These are phyloP conservation scores for Malassezia pachydermatis DNA, from an alignment of 1,284 basidiomycete genomes.

Conservation along the genomic window DNA sequence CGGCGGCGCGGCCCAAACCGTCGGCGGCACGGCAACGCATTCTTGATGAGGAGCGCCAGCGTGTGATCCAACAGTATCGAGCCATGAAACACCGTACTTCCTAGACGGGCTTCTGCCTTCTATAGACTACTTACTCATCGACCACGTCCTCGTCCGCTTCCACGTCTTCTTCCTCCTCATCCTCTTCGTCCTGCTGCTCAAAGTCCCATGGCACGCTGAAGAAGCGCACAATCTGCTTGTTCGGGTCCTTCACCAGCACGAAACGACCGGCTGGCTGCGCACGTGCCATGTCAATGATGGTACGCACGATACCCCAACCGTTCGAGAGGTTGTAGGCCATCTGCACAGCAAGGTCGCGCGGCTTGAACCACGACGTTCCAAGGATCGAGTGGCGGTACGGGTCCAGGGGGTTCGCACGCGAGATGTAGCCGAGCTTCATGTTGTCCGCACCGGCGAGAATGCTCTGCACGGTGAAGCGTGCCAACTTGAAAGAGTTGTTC, in stretches of 20 bases:
- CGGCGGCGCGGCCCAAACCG: constrained; percentile 18
- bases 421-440: constrained; percentile 95
- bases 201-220: constrained; percentile 81
- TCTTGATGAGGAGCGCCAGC: constrained; percentile 31
- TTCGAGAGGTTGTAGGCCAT: constrained; percentile 90
- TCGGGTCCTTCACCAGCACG: constrained; percentile 47
- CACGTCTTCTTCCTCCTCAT: constrained; percentile 53
- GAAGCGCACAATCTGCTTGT: constrained; percentile 69
- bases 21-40: constrained; percentile 35
- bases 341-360: constrained; percentile 84
- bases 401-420: constrained; percentile 84
- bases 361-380: constrained; percentile 87
- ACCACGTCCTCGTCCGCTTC: constrained; percentile 53
- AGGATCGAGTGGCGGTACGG: constrained; percentile 90
- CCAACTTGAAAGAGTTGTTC: constrained; percentile 97
- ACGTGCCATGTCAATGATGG: constrained; percentile 40
- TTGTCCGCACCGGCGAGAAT: constrained; percentile 88
- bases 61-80: constrained; percentile 33
- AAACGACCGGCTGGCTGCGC: constrained; percentile 37
- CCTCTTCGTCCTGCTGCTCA: constrained; percentile 53
- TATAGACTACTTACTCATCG: constrained; percentile 12
- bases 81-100: constrained; percentile 23
- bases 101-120: not conserved
- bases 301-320: constrained; percentile 87
- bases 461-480: constrained; percentile 93